These are phyloP conservation scores for Mortierella alpina DNA, from an alignment of 192 early-diverging fungal species.

Conservation along the genomic window DNA sequence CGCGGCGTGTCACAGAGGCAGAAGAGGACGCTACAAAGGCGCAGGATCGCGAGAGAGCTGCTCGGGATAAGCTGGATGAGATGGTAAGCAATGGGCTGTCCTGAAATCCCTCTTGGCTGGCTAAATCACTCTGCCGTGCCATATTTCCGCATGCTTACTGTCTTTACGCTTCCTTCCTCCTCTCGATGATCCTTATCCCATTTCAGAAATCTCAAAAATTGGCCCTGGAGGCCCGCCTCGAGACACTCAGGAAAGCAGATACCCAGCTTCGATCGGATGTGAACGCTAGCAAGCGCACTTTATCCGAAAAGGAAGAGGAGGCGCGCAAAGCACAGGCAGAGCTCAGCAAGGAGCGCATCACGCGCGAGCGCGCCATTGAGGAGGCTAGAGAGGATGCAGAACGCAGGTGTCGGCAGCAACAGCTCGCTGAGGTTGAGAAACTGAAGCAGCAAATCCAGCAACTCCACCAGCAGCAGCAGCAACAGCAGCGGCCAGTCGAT, in stretches of 20 bases:
- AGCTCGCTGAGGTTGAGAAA: slow-evolving; percentile 34
- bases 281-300: slow-evolving; percentile 12
- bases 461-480: slow-evolving; percentile 17
- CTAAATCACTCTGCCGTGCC: neutral
- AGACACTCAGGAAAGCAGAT: slow-evolving; percentile 32
- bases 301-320: slow-evolving; percentile 38
- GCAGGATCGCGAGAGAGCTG: slow-evolving; percentile 26
- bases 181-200: neutral
- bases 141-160: neutral
- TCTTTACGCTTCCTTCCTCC: neutral
- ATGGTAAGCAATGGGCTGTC: slow-evolving; percentile 4
- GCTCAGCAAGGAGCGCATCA: slow-evolving; percentile 25
- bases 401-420: slow-evolving; percentile 24
- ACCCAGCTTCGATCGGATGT: slow-evolving; percentile 42
- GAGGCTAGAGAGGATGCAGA: slow-evolving; percentile 45
- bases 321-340: slow-evolving; percentile 39
- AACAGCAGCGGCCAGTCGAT: neutral
- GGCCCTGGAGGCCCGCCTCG: slow-evolving; percentile 31
- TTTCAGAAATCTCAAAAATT: slow-evolving; percentile 34
- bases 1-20: slow-evolving; percentile 32
- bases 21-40: slow-evolving; percentile 32
- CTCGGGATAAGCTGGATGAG: slow-evolving; percentile 30
- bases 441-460: slow-evolving; percentile 37
- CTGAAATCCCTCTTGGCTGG: neutral
- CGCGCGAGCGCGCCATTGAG: slow-evolving; percentile 29